Base-by-base conservation (phyloP, 2,329 filamentous ascomycete species). In the Exophiala dermatitidis region DNA sequence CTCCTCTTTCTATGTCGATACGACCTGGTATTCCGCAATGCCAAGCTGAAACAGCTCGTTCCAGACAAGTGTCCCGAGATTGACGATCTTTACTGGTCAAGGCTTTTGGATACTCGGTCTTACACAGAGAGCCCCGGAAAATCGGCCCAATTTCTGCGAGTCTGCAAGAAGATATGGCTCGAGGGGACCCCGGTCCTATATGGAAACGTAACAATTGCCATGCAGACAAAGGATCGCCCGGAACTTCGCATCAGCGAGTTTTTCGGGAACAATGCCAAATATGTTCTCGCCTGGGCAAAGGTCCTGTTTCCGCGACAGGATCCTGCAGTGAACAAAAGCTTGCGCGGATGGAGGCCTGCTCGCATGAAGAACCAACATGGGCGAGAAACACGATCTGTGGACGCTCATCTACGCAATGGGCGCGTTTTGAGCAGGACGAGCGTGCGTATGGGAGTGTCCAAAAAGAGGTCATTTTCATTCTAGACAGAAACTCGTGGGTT, bases 101-200 rank as follows among this genome's bases (percentile, higher is more conserved):
- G 50, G 7, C 42, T 54, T 3, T 54, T 34, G 10, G 48, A 55
- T 28, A 12, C 4, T 10, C 45, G 43, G 5, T 52, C 52, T 38
- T 58, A 49, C 19, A 31, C 41, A 12, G 40, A 53, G 29, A 53
- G 56, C 40, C 33, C 4, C 7, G 49, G 56, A n/a, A 19, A 34
- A 3, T 55, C 56, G 5, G 53, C 50, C 6, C 56, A 53, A 32
- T 53, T 58, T 10, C 47, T 58, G 41, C 42, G 56, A 10, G 56
- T 53, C 6, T 56, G 56, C 50, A 53, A 46, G 32, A 54, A 29
- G 29, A 36, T 53, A 9, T 56, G 56, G 46, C 34, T 33, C 4
- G 52, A 56, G 31, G 53, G 42, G 12, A 46, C 46, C 3, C 36
- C 42, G 3, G 47, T 55, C 3, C 50, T 58, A 9, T 51, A 56